Evolutionary conservation across 495 filamentous ascomycete genomes (phyloP).

Genomic region (Xylaria scruposa): DNA sequence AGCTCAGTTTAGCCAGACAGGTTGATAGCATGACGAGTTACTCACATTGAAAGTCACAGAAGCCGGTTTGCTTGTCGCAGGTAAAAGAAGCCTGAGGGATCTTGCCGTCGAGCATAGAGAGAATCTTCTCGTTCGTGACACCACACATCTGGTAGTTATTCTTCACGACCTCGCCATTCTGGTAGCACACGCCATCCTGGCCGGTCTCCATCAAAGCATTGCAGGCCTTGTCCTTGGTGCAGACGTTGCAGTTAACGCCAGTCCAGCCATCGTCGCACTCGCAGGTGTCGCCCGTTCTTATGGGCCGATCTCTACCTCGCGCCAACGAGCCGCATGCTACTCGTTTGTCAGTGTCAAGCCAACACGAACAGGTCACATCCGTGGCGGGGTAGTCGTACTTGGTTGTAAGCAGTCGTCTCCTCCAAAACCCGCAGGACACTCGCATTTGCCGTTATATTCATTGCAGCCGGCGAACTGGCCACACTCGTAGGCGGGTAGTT

Average conservation of each 20-base stretch:
- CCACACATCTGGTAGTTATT: constrained; percentile 98
- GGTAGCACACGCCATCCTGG: constrained; percentile 86
- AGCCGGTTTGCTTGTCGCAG: constrained; percentile 72
- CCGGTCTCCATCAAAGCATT: constrained; percentile 80
- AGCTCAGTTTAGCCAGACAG: constrained; percentile 44
- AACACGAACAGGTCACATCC: neutral
- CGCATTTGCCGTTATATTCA: constrained; percentile 85
- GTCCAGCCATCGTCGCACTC: constrained; percentile 93
- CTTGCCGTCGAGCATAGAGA: constrained; percentile 79
- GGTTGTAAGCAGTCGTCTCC: constrained; percentile 90
- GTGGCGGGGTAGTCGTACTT: constrained; percentile 48
- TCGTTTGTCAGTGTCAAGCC: constrained; percentile 33
- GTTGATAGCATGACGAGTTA: constrained; percentile 5
- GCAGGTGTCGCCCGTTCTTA: constrained; percentile 71
- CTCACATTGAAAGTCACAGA: constrained; percentile 94
- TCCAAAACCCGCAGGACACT: constrained; percentile 89
- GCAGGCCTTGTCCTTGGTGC: constrained; percentile 80
- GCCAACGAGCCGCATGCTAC: constrained; percentile 85
- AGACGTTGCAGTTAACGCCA: constrained; percentile 99
- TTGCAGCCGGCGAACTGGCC: constrained; percentile 87
- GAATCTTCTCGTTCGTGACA: constrained; percentile 92
- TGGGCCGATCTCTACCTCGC: constrained; percentile 74
- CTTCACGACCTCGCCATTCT: constrained; percentile 85
- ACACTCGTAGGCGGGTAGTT: constrained; percentile 88
- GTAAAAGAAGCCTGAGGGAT: constrained; percentile 94